Evolutionary conservation across 192 early-diverging fungal species (phyloP).

Genomic region (Thoreauomyces humboldtii): DNA sequence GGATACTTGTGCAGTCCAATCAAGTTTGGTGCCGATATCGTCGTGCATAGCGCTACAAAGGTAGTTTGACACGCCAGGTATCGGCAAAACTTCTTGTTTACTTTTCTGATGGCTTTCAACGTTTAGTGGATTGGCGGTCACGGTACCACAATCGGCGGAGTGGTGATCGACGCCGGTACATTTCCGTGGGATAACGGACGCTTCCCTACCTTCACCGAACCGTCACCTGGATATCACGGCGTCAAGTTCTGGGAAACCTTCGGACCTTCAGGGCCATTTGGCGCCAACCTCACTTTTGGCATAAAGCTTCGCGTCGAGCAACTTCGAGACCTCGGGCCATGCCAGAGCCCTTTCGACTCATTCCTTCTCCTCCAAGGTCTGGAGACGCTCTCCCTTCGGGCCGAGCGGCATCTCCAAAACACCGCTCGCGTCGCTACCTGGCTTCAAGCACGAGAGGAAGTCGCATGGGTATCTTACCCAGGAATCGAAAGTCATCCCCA

Average conservation of each 20-base stretch:
- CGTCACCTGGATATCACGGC: constrained; percentile 81
- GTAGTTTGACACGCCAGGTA: too few relatives aligned
- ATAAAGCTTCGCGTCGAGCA: constrained; percentile 80
- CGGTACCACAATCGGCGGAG: constrained; percentile 89
- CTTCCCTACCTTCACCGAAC: constrained; percentile 86
- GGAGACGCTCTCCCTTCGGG: constrained; percentile 87
- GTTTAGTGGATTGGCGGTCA: constrained; percentile 87
- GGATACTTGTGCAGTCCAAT: constrained; percentile 72
- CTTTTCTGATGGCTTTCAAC: too few relatives aligned
- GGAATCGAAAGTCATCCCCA: constrained; percentile 76
- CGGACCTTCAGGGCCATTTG: constrained; percentile 66
- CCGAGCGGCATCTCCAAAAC: constrained; percentile 81
- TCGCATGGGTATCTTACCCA: constrained; percentile 86
- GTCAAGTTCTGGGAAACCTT: constrained; percentile 84
- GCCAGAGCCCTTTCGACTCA: constrained; percentile 81
- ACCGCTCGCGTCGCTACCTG: constrained; percentile 75
- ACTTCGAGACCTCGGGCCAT: constrained; percentile 83
- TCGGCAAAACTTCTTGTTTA: too few relatives aligned
- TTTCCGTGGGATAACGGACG: constrained; percentile 87
- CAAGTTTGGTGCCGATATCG: constrained; percentile 93
- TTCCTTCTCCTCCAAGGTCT: constrained; percentile 88
- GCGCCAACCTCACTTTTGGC: constrained; percentile 65
- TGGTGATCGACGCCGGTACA: constrained; percentile 82
- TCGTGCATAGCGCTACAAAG: constrained; percentile 92
- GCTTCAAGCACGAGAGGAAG: constrained; percentile 68